Evolutionary conservation across 2,329 filamentous ascomycete genomes (phyloP).

Genomic region (Colletotrichum tanaceti): DNA sequence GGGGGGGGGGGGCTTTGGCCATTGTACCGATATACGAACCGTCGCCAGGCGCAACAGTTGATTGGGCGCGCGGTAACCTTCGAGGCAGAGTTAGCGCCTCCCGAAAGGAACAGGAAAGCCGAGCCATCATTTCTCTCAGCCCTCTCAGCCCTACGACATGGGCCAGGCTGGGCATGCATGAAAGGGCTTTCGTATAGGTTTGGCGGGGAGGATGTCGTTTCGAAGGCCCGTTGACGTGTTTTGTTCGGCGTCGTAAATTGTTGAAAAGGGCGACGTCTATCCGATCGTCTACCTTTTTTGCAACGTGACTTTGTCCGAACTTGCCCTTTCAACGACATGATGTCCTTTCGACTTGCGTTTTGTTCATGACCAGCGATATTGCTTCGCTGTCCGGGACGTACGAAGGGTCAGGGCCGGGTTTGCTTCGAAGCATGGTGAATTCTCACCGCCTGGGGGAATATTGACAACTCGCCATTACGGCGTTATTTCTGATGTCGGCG

Average conservation of each 20-base stretch:
- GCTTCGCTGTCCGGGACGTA: too few species aligned
- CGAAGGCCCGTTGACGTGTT: not conserved
- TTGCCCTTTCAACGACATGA: not conserved
- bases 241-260: not conserved
- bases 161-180: constrained; percentile 17
- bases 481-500: too few species aligned
- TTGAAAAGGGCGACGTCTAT: not conserved
- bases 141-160: constrained; percentile 35
- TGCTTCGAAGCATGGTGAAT: too few species aligned
- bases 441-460: too few species aligned
- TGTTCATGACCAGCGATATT: too few species aligned
- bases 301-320: too few species aligned
- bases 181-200: constrained; percentile 10
- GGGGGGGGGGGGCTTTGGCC: too few species aligned
- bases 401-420: not conserved
- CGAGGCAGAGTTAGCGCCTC: constrained; percentile 17
- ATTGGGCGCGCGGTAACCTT: constrained; percentile 17
- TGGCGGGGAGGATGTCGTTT: constrained; percentile 11
- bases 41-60: constrained; percentile 3
- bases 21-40: constrained; percentile 36
- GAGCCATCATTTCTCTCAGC: not conserved
- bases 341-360: not conserved
- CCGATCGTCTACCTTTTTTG: not conserved
- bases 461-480: not conserved
- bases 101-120: not conserved